A percentile compares a stretch with the other conserved stretches of the same genome.
phyloP scores from a whole-genome alignment of 805 yeast genomes.

The Peterozyma toletana region DNA sequence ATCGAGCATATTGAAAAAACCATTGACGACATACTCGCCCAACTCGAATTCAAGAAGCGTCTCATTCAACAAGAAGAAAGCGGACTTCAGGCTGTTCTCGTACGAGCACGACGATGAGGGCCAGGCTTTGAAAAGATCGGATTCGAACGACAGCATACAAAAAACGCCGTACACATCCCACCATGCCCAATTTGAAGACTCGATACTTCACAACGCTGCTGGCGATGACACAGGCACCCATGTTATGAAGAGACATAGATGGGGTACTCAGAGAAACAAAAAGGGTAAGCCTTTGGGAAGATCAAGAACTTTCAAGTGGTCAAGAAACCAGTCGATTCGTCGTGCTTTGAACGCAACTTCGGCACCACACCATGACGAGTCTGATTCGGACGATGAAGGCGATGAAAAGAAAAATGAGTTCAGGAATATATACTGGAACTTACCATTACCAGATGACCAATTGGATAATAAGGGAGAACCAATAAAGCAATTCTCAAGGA shows the following conservation, averaged over 20 bases:
- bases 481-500: constrained; percentile 35
- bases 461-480: constrained; percentile 26
- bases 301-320: constrained; percentile 42
- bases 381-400: constrained; percentile 12
- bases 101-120: background rate
- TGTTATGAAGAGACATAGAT: constrained; percentile 67
- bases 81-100: background rate
- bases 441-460: constrained; percentile 48
- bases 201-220: background rate
- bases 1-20: constrained; percentile 8
- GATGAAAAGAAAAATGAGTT: constrained; percentile 6
- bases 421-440: constrained; percentile 8
- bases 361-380: constrained; percentile 7
- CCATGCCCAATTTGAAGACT: constrained; percentile 10
- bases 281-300: constrained; percentile 62
- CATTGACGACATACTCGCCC: constrained; percentile 6
- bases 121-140: background rate
- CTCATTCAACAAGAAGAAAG: constrained; percentile 2
- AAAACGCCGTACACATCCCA: constrained; percentile 11
- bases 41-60: constrained; percentile 3
- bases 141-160: constrained; percentile 5
- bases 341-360: constrained; percentile 13
- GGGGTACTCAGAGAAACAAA: constrained; percentile 85
- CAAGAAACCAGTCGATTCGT: constrained; percentile 13
- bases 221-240: constrained; percentile 29